A percentile compares a stretch with the other conserved stretches of the same genome.
phyloP scores from a whole-genome alignment of 2,329 filamentous ascomycete genomes.

The Epichloe aotearoae region DNA sequence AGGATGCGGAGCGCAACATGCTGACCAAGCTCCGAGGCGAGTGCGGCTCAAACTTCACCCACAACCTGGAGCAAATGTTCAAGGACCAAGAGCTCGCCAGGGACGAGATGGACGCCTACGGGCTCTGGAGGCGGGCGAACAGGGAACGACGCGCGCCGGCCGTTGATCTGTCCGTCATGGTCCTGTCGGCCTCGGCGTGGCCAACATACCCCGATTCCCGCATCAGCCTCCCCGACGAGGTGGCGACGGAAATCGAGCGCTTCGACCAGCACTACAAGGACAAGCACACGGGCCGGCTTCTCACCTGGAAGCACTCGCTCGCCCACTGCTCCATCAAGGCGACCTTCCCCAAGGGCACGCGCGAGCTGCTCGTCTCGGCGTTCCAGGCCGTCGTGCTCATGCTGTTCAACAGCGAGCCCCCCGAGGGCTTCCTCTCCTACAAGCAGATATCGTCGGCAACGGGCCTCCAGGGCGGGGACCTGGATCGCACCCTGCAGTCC shows the following conservation, averaged over 20 bases:
- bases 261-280: constrained; percentile 79
- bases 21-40: constrained; percentile 80
- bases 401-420: constrained; percentile 63
- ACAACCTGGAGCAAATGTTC: constrained; percentile 98
- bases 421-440: constrained; percentile 56
- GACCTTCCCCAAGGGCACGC: constrained; percentile 63
- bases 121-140: constrained; percentile 46
- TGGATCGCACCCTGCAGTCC: constrained; percentile 85
- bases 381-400: constrained; percentile 87
- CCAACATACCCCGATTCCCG: constrained; percentile 69
- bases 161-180: constrained; percentile 63
- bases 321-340: constrained; percentile 81
- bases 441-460: constrained; percentile 61
- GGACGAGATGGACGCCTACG: constrained; percentile 89
- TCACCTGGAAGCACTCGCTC: constrained; percentile 89
- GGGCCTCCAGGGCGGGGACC: constrained; percentile 60
- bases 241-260: constrained; percentile 61
- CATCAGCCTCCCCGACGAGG: constrained; percentile 61
- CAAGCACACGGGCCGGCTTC: constrained; percentile 77
- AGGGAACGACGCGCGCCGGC: constrained; percentile 28
- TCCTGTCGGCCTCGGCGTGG: constrained; percentile 88
- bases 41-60: constrained; percentile 87
- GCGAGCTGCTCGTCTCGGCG: constrained; percentile 81
- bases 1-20: constrained; percentile 94
- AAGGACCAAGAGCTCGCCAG: constrained; percentile 89